phyloP scores from a whole-genome alignment of 306 rosid species.

The Sicyos baderoa region DNA sequence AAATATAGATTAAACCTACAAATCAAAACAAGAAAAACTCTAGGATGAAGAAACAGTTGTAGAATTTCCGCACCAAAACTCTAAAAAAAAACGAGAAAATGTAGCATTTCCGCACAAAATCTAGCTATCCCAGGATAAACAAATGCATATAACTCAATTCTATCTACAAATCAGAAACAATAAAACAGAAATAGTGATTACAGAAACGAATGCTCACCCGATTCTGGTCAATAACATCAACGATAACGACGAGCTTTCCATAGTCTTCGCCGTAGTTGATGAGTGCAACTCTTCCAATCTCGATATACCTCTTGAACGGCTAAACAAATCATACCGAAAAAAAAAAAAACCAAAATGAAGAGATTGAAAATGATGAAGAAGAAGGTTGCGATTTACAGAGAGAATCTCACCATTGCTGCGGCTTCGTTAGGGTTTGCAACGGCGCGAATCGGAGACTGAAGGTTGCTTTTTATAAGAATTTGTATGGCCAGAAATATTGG shows the following conservation, averaged over 20 bases:
- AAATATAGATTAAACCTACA: no score
- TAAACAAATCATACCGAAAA: conserved; percentile 7
- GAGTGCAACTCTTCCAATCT: conserved; percentile 90
- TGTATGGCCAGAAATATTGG: background rate
- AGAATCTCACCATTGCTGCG: conserved; percentile 41
- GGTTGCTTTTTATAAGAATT: background rate
- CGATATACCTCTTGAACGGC: conserved; percentile 93
- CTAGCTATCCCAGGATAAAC: no score
- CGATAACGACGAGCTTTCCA: conserved; percentile 86
- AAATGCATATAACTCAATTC: no score
- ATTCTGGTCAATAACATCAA: no score
- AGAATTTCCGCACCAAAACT: no score
- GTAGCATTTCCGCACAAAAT: no score
- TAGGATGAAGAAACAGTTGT: no score
- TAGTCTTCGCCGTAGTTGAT: conserved; percentile 84
- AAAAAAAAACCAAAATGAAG: background rate
- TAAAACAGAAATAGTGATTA: no score
- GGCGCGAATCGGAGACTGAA: background rate
- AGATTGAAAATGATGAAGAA: background rate
- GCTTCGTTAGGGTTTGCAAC: background rate
- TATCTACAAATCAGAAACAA: no score
- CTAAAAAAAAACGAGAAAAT: no score
- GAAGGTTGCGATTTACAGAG: background rate
- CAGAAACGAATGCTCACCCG: no score
- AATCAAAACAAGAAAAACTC: no score